Evolutionary conservation across 2,329 filamentous ascomycete species (phyloP), one percentile per base, ranked within the genome.

Genomic region (Diaporthe sp.): DNA sequence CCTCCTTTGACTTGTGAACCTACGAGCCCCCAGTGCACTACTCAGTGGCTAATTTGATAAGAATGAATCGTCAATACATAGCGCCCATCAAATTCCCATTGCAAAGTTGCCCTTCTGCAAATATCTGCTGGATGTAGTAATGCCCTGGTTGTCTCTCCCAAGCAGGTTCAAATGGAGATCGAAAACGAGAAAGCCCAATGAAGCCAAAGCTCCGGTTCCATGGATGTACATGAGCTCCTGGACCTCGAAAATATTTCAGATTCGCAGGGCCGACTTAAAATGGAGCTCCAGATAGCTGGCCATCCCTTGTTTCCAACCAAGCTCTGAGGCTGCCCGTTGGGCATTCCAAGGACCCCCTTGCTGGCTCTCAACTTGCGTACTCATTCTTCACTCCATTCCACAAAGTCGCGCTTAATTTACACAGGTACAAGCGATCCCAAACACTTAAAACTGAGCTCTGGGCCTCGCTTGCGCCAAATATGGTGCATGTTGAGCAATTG

Each of bases 301-400:
- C 40, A 45, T 64, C 58, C 38, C 58, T 64, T 38, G 58, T 28
- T 17, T 15, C 35, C 35, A 25, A 40, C 12, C 22, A 50, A 66
- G 30, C 19, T 15, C 15, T 7, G 19, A 35, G 45, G 45, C 52
- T 45, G 45, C 45, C 7, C n/a, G 30, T 67, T 35, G 45, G 50
- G 25, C 64, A 67, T 67, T 67, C 64, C 64, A 52, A 38, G 1
- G 25, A 0, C 64, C 64, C 30, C 45, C 45, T 67, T 52, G 64
- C 33, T 67, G 28, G 17, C 15, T 35, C 47, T 25, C 30, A 38
- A n/a, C 15, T 17, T 25, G 45, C 30, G 33, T 50, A 15, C 45
- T 52, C 45, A 40, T 38, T 38, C 45, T 52, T 40, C 12, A 17
- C n/a, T 15, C 17, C 64, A 67, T 67, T 67, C 64, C 45, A 52